Base-by-base conservation (phyloP, 2,329 filamentous ascomycete genomes). In the Aspergillus uvarum region DNA sequence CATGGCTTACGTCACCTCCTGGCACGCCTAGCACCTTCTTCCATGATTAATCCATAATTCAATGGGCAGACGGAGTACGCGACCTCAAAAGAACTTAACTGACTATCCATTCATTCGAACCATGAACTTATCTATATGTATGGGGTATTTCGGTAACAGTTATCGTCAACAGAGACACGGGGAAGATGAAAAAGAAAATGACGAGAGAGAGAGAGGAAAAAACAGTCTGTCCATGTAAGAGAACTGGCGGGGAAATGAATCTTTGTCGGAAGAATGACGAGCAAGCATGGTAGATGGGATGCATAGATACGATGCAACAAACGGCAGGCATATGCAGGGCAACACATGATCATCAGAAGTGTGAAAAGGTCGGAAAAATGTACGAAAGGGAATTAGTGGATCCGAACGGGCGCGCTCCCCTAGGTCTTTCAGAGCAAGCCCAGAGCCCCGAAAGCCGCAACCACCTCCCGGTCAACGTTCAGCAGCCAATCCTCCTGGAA, bases 401-500 rank as follows among this genome's bases (percentile, higher is more conserved):
- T 38, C 11, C 12, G 35, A 38, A 38, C 10, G 35, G 10, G 12
- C 35, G 12, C 21, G 21, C 21, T 22, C 21, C 21, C 21, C 2
- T 22, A 22, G 21, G 21, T 22, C 21, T 22, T 22, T 22, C 54
- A 76, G 21, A 76, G 61, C 55, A 78, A 58, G 1, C 74, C 73
- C 61, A 79, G 62, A 19, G 69, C 73, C n/a, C 68, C 74, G 66
- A 79, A 79, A 1, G 71, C 73, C 31, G 71, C 65, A 22, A 79
- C 72, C 24, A 80, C 76, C 42, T 79, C 76, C 2, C 68, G 63
- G 64, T 80, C 78, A 35, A 80, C 76, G 69, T 79, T 78, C 11
- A 77, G 66, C 38, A 79, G 59, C 76, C 77, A 80, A 29, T 77
- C 73, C 21, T 73, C 72, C 58, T 77, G 73, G 65, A 80, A 80